Conservation (phyloP, 225 moss, liverwort and hornwort species). For the Neckera pumila region DNA sequence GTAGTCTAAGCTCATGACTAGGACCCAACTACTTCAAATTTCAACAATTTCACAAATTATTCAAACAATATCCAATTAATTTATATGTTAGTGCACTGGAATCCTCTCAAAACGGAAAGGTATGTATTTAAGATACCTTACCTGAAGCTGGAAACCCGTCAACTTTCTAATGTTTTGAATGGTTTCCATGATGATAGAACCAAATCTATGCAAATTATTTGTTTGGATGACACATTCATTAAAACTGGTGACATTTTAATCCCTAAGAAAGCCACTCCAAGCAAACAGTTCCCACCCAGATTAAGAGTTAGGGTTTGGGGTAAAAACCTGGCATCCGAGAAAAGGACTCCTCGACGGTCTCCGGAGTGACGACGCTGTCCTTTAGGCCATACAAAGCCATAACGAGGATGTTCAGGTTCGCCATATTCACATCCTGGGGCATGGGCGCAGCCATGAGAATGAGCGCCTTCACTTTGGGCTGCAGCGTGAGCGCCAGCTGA, state of each 20-base stretch:
- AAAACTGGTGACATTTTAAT: too few species aligned
- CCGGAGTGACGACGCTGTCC: neutral
- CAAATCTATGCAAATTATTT: too few species aligned
- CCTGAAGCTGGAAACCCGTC: neutral
- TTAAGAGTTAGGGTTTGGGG: neutral
- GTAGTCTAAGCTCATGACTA: neutral
- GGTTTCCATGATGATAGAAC: too few species aligned
- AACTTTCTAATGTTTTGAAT: neutral
- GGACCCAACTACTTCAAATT: neutral
- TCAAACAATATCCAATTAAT: neutral
- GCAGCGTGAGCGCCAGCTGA: slow-evolving; percentile 7
- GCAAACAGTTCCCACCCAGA: too few species aligned
- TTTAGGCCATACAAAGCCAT: neutral
- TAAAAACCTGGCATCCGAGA: slow-evolving; percentile 12
- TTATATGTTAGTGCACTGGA: too few species aligned
- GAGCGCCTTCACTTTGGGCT: slow-evolving; percentile 38
- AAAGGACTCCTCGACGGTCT: slow-evolving; percentile 26
- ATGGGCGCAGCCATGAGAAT: slow-evolving; percentile 31
- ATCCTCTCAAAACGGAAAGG: neutral
- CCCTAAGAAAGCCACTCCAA: too few species aligned
- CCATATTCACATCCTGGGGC: neutral
- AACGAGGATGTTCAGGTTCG: neutral
- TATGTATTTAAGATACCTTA: neutral
- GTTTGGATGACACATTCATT: too few species aligned
- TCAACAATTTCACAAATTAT: neutral